A percentile compares a stretch with the other conserved stretches of the same genome.
phyloP scores from a whole-genome alignment of 108 stramenopile species.

The Skeletonema grethae region DNA sequence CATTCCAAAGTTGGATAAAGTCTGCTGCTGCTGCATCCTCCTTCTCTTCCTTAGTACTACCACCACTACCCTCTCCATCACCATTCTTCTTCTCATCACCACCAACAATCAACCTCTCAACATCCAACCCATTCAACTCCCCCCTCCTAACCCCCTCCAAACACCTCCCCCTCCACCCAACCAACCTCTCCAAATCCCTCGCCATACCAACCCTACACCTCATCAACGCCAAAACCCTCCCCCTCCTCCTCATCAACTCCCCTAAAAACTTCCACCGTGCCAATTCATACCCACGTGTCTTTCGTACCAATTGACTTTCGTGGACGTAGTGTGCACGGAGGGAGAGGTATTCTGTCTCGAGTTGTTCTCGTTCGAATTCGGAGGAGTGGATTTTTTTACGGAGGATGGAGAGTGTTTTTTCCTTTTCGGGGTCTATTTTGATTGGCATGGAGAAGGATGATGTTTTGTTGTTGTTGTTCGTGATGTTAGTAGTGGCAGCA shows the following conservation, averaged over 20 bases:
- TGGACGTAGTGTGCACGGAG: conserved; percentile 83
- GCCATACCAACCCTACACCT: conserved; percentile 69
- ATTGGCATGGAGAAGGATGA: conserved; percentile 64
- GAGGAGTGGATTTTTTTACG: conserved; percentile 72
- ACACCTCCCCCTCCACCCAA: conserved; percentile 47
- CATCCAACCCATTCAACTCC: conserved; percentile 15
- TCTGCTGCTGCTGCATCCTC: conserved; percentile 18
- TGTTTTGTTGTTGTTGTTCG: neutral
- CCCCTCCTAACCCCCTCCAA: conserved; percentile 4
- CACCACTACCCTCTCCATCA: conserved; percentile 3
- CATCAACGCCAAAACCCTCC: conserved; percentile 60
- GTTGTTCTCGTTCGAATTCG: conserved; percentile 74
- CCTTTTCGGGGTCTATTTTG: conserved; percentile 89
- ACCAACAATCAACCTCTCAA: conserved; percentile 1
- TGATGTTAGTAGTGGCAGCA: neutral
- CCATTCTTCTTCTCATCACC: neutral
- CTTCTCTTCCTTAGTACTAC: neutral
- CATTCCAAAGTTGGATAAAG: conserved; percentile 62
- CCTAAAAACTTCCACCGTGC: conserved; percentile 60
- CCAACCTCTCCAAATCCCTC: conserved; percentile 64
- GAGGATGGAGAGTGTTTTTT: conserved; percentile 74
- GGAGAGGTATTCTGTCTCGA: conserved; percentile 81
- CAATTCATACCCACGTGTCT: conserved; percentile 47
- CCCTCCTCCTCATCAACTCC: conserved; percentile 53
- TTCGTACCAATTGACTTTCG: conserved; percentile 59